Base-by-base conservation (phyloP, 805 yeast species). In the Allodekkera sacchari region DNA sequence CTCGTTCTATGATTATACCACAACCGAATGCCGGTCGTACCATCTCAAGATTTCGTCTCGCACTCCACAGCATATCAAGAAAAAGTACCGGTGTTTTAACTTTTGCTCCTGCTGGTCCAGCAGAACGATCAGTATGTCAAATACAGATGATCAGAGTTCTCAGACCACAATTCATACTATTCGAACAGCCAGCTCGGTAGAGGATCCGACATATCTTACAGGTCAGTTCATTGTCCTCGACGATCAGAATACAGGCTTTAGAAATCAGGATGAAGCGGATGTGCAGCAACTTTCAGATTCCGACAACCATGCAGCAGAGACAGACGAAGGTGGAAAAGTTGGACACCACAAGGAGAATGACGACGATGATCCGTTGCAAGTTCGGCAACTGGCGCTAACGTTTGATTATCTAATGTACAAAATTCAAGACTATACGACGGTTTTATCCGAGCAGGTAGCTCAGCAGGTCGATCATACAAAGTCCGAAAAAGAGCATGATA, bases 401-500 rank as follows among this genome's bases (percentile, higher is more conserved):
- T 80, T 70, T 48, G 89, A 82, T 44, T 77, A 78, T 43, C 52
- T 82, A 24, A 49, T 80, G 48, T 77, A 61, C 55, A 74, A 71
- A 47, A 76, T 82, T 31, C 65, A 67, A 28, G 82, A 75, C 38
- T 64, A 67, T 32, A 64, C 80, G 6, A 54, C 64, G 15, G 55
- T 61, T 2, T 51, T 58, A n/a, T 42, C 57, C 9, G 50, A 52
- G 22, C 43, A 44, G 27, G 51, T 58, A 2, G 50, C 43, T 12
- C 29, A 40, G 6, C 49, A 49, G 28, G 51, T 57, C 2, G 28
- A 43, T 6, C 42, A 43, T 5, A 43, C 48, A 8, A 50, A 50
- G 31, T 28, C 28, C 5, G 33, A 44, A 14, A 45, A 50, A 22
- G 53, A 49, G 21, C 13, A 21, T 7, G 52, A 48, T 14, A 42